Evolutionary conservation across 805 yeast species (phyloP).

Genomic region (Saccharomycopsis schoenii): DNA sequence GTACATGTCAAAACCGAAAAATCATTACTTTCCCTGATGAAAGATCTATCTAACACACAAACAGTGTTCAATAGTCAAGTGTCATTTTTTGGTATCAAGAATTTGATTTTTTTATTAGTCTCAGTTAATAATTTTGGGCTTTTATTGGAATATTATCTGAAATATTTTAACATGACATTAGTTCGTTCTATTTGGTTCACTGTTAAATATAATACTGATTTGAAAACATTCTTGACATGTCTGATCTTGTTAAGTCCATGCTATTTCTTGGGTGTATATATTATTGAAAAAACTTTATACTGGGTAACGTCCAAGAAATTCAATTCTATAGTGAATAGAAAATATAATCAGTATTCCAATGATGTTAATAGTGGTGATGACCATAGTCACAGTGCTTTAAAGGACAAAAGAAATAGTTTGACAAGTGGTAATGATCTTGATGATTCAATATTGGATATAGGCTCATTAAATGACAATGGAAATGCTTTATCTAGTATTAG

Average conservation of each 20-base stretch:
- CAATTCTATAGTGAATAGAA: constrained; percentile 7
- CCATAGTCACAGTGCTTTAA: constrained; percentile 15
- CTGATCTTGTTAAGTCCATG: constrained; percentile 22
- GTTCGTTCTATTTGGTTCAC: constrained; percentile 26
- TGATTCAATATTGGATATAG: background rate
- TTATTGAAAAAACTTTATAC: constrained; percentile 26
- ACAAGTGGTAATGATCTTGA: background rate
- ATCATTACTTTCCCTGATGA: constrained; percentile 15
- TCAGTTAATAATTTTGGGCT: constrained; percentile 31
- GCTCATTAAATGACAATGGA: background rate
- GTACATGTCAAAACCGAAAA: constrained; percentile 9
- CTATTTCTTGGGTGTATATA: constrained; percentile 29
- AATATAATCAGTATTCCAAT: constrained; percentile 1
- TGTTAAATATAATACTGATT: constrained; percentile 24
- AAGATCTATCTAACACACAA: constrained; percentile 2
- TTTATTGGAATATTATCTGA: constrained; percentile 28
- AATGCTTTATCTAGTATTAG: background rate
- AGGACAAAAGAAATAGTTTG: background rate
- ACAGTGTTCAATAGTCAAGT: background rate
- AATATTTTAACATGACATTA: constrained; percentile 25
- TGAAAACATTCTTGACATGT: constrained; percentile 22
- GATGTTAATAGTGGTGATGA: background rate
- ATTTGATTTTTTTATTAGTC: constrained; percentile 30
- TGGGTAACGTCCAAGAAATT: constrained; percentile 14
- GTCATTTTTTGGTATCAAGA: constrained; percentile 28